Base-by-base conservation (phyloP, 805 yeast genomes). In the Saccharomycopsis malanga region DNA sequence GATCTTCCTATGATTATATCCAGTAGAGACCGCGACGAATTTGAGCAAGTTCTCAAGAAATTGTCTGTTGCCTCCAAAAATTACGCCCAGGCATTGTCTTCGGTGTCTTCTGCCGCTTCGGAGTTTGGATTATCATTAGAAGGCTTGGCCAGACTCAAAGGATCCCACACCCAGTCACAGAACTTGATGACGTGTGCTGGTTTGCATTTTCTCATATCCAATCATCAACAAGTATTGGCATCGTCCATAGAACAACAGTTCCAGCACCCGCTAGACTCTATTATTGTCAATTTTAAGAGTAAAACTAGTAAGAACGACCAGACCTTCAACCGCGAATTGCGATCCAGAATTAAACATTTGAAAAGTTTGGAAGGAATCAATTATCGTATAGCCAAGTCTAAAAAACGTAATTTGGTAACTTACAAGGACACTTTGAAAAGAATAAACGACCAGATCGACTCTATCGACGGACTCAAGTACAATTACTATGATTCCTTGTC, bases 141-240 rank as follows among this genome's bases (percentile, higher is more conserved):
- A 57, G 71, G 69, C 37, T 69, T 78, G 49, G 79, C 87, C 0
- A 67, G 74, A 44, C 70, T 78, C 53, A 78, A 79, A 58, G 87
- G 87, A 12, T 73, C 81, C 17, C 79, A 77, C 14, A 62, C 63
- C 21, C 69, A 77, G 1, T 73, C 81, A 2, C 83, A 82, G 54
- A 87, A 87, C 6, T 61, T 87, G 14, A 64, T 78, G 55, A 73
- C 79, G 42, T 84, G 89, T 2, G 81, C 87, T 36, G 95, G 95
- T 0, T 66, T 87, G 46, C 89, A 85, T 55, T 79, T 76, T 57
- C 68, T 87, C 37, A 73, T 85, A 17, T 79, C 91, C 0, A 86
- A 85, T 59, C 93, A 86, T 59, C 83, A 83, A 52, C 81, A 79
- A 52, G 76, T 87, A 12, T 68, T 87, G 54, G 73, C 87, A 14